Evolutionary conservation across 192 early-diverging fungal genomes (phyloP).

Genomic region (Jimgerdemannia flammicorona): DNA sequence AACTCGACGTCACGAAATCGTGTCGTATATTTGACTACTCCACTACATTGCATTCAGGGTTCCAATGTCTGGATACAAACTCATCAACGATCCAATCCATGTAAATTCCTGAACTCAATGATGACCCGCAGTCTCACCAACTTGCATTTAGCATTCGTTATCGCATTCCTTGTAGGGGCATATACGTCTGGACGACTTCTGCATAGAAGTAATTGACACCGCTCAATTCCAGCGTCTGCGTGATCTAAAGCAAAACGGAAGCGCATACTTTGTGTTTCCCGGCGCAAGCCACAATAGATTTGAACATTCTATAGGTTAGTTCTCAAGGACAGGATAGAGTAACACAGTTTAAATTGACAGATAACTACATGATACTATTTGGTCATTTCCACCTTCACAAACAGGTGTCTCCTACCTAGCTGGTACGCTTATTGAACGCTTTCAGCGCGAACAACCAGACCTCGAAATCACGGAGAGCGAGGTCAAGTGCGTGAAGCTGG

Average conservation of each 20-base stretch:
- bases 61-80: conserved; percentile 8
- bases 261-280: conserved; percentile 87
- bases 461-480: conserved; percentile 77
- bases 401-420: conserved; percentile 83
- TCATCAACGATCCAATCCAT: conserved; percentile 75
- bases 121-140: background rate
- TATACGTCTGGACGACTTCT: conserved; percentile 66
- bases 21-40: too few species aligned
- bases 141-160: background rate
- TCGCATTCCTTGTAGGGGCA: conserved; percentile 45
- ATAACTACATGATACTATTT: background rate
- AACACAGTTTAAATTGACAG: background rate
- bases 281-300: conserved; percentile 96
- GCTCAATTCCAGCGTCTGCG: conserved; percentile 94
- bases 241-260: conserved; percentile 87
- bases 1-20: too few species aligned
- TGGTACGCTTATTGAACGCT: conserved; percentile 62
- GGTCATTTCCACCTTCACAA: background rate
- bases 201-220: conserved; percentile 81
- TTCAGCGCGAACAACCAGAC: conserved; percentile 73
- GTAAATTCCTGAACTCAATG: conserved; percentile 24
- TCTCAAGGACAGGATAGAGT: too few species aligned
- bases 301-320: conserved; percentile 77
- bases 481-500: conserved; percentile 80
- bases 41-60: too few species aligned